These are phyloP conservation scores for Cicer pinnatifidum DNA, from an alignment of 306 rosid genomes.

Conservation along the genomic window DNA sequence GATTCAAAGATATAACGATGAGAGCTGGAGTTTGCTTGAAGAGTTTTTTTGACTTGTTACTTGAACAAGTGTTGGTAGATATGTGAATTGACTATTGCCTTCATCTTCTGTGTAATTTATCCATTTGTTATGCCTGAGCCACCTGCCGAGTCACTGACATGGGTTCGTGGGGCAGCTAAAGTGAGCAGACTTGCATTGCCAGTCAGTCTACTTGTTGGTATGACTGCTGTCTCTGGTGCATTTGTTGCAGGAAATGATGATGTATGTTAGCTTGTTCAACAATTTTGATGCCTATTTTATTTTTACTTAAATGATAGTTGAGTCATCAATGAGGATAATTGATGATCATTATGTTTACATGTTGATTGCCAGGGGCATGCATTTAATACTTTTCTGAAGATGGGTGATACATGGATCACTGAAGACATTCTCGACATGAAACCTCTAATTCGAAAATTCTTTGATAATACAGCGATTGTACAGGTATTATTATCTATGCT, in stretches of 20 bases:
- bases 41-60: no score
- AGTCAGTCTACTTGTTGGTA: conserved; percentile 70
- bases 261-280: conserved; percentile 52
- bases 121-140: conserved; percentile 96
- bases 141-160: conserved; percentile 73
- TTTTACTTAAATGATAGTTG: conserved; percentile 31
- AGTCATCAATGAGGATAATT: conserved; percentile 8
- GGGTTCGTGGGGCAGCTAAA: conserved; percentile 91
- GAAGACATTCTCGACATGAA: conserved; percentile 73
- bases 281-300: conserved; percentile 21
- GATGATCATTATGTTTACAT: conserved; percentile 35
- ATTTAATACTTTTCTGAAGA: conserved; percentile 84
- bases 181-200: conserved; percentile 78
- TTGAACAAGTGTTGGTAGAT: no score
- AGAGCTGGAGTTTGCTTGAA: no score
- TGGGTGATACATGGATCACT: conserved; percentile 87
- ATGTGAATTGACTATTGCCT: no score
- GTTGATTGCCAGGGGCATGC: conserved; percentile 72
- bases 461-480: conserved; percentile 81
- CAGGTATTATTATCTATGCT: conserved; percentile 58
- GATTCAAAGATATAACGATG: no score
- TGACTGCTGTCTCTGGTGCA: conserved; percentile 91
- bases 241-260: conserved; percentile 97
- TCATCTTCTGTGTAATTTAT: no score
- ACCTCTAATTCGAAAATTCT: conserved; percentile 83